Conservation (phyloP, 2,329 filamentous ascomycete species). For the Dothideomycetes sp. region DNA sequence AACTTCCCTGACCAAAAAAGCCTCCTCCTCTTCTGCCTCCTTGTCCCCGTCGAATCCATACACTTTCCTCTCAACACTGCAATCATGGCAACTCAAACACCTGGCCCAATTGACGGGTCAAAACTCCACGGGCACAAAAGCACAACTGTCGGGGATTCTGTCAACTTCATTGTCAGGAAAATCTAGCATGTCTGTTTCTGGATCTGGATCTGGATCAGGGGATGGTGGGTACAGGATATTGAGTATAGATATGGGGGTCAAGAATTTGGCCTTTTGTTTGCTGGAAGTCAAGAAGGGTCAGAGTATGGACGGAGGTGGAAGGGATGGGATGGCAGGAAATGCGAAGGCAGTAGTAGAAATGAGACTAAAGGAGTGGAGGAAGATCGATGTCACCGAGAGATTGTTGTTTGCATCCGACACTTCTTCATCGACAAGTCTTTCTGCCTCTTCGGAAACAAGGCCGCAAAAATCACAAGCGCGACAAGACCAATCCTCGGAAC, state of each 20-base stretch:
- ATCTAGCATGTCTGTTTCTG: slow-evolving; percentile 21
- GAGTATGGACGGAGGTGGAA: slow-evolving; percentile 4
- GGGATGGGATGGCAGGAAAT: neutral
- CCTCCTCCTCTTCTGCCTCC: no score
- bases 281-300: slow-evolving; percentile 19
- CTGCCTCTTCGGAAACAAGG: no score
- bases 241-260: slow-evolving; percentile 78
- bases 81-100: slow-evolving; percentile 46
- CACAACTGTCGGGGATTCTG: slow-evolving; percentile 44
- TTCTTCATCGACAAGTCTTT: neutral
- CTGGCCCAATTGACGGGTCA: slow-evolving; percentile 55
- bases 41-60: neutral
- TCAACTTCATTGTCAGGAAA: slow-evolving; percentile 22
- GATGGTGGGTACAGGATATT: slow-evolving; percentile 42
- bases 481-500: neutral
- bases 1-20: no score
- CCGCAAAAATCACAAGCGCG: no score
- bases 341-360: slow-evolving; percentile 19
- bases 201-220: neutral
- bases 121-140: slow-evolving; percentile 51
- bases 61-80: slow-evolving; percentile 33
- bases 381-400: slow-evolving; percentile 22
- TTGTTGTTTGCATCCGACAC: neutral
- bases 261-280: slow-evolving; percentile 68
- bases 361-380: slow-evolving; percentile 30